Evolutionary conservation across 768 basidiomycete species (phyloP).

Genomic region (Leucocoprinus leucothites): DNA sequence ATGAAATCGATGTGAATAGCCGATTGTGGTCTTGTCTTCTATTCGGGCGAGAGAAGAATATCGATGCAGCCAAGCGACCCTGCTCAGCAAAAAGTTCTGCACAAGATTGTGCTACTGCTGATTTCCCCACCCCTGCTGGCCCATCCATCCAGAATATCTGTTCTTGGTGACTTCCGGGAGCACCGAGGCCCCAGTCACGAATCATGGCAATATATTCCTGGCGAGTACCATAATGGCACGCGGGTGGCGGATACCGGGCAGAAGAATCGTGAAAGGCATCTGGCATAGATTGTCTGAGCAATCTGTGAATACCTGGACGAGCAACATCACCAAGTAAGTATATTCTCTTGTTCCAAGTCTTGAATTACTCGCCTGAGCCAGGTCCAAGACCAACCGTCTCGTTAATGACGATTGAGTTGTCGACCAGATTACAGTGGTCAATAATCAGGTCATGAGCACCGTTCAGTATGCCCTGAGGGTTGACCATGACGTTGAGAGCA

Average conservation of each 20-base stretch:
- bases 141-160: constrained; percentile 7
- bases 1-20: not conserved
- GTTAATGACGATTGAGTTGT: too few species aligned
- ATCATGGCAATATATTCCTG: not conserved
- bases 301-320: not conserved
- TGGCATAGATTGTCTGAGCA: not conserved
- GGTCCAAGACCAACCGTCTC: too few species aligned
- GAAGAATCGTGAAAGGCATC: constrained; percentile 2
- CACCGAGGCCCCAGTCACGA: not conserved
- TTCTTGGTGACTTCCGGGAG: not conserved
- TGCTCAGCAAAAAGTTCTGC: not conserved
- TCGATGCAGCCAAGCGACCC: not conserved
- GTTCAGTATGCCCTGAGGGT: too few species aligned
- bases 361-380: too few species aligned
- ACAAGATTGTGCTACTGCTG: constrained; percentile 8
- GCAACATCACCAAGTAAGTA: too few species aligned
- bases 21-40: not conserved
- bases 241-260: not conserved
- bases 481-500: too few species aligned
- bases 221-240: constrained; percentile 2
- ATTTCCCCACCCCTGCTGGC: constrained; percentile 8
- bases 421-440: too few species aligned
- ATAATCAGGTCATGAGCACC: too few species aligned
- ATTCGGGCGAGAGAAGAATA: constrained; percentile 8
- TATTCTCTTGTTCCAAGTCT: too few species aligned